Percentiles rank a stretch among this genome's conserved stretches.
Conservation (phyloP, 139 green algal species). For the Chlamydomonas urium region DNA sequence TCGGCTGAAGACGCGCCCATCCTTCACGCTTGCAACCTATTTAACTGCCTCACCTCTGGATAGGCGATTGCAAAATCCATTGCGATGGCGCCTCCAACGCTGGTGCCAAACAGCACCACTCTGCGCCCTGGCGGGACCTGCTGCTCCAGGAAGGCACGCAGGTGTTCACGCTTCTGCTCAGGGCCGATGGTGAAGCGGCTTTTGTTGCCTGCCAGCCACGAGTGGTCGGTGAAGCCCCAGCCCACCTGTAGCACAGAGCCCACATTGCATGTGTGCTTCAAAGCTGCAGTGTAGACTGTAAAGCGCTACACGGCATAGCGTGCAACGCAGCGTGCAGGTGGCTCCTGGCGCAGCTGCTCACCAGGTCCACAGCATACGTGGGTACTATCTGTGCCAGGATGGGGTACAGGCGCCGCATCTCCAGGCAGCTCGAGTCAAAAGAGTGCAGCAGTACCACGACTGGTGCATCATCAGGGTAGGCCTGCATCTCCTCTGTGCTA, state of each 20-base stretch:
- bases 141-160: slow-evolving; percentile 33
- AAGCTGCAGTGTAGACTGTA: not conserved
- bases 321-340: not conserved
- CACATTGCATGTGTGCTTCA: no score
- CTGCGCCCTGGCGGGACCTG: slow-evolving; percentile 33
- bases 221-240: slow-evolving; percentile 77
- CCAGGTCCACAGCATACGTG: slow-evolving; percentile 79
- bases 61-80: slow-evolving; percentile 85
- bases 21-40: no score
- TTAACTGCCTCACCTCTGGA: slow-evolving; percentile 65
- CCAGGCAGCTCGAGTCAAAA: slow-evolving; percentile 80
- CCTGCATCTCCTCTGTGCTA: slow-evolving; percentile 10
- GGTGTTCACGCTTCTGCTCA: slow-evolving; percentile 72
- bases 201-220: slow-evolving; percentile 18
- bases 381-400: slow-evolving; percentile 56
- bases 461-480: slow-evolving; percentile 21
- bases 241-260: no score
- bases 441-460: slow-evolving; percentile 83
- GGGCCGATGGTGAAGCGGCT: slow-evolving; percentile 34
- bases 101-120: slow-evolving; percentile 76
- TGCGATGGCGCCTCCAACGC: slow-evolving; percentile 82
- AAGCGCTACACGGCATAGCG: not conserved
- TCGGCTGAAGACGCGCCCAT: no score
- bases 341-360: slow-evolving; percentile 22
- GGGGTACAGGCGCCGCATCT: slow-evolving; percentile 80